phyloP scores from a whole-genome alignment of 2,329 filamentous ascomycete species.

The Pyricularia grisea region DNA sequence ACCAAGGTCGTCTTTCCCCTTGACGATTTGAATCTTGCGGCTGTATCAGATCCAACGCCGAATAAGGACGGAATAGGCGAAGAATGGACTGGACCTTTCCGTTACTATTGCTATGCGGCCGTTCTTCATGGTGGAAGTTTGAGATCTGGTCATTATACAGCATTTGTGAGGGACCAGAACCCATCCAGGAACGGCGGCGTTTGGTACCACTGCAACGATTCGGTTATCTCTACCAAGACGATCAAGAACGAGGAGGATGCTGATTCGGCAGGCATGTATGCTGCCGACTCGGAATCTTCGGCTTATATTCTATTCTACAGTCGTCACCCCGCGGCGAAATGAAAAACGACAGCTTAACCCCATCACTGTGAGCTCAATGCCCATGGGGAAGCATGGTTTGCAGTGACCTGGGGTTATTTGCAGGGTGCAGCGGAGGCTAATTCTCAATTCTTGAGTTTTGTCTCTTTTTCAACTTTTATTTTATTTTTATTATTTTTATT shows the following conservation, averaged over 20 bases:
- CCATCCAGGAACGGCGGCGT: constrained; percentile 24
- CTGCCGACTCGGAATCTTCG: constrained; percentile 10
- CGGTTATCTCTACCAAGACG: constrained; percentile 11
- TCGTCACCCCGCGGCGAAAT: neutral
- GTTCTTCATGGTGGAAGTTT: constrained; percentile 66
- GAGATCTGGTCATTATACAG: constrained; percentile 71
- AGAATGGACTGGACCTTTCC: constrained; percentile 39
- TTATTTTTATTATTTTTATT: neutral
- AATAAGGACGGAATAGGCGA: constrained; percentile 7
- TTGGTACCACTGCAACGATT: constrained; percentile 43
- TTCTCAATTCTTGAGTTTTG: neutral
- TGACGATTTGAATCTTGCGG: constrained; percentile 54
- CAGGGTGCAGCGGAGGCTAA: neutral
- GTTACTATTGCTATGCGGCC: constrained; percentile 81
- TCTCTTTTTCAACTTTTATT: neutral
- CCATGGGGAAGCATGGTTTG: neutral
- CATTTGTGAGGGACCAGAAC: constrained; percentile 53
- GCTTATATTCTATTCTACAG: constrained; percentile 15
- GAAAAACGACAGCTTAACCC: neutral
- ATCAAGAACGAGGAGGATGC: constrained; percentile 12
- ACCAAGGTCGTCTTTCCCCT: constrained; percentile 70
- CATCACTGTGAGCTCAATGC: neutral
- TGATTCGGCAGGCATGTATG: constrained; percentile 12
- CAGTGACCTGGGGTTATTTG: neutral
- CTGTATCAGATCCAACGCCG: constrained; percentile 7